A percentile compares a stretch with the other conserved stretches of the same genome.
Evolutionary conservation across 2,329 filamentous ascomycete species (phyloP).

Genomic region (Xylaria sp.): DNA sequence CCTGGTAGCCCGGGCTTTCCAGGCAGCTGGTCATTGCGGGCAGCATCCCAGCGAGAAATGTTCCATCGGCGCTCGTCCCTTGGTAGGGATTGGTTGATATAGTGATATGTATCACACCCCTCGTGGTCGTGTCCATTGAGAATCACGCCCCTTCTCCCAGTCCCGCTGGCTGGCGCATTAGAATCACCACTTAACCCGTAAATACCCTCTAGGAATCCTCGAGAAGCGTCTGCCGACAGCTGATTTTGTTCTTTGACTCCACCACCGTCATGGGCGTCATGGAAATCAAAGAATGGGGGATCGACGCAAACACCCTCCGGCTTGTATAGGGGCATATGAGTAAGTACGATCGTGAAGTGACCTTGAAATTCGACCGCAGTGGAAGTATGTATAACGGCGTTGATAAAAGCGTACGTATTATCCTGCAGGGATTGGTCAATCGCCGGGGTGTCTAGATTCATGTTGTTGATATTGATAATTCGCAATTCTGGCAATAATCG

Average conservation of each 20-base stretch:
- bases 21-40: conserved; percentile 55
- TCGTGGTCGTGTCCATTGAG: conserved; percentile 96
- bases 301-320: conserved; percentile 84
- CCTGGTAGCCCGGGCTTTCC: conserved; percentile 64
- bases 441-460: conserved; percentile 92
- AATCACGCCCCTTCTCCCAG: conserved; percentile 79
- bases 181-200: conserved; percentile 78
- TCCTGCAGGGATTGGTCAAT: conserved; percentile 74
- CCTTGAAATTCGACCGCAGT: conserved; percentile 69
- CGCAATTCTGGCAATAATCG: conserved; percentile 75
- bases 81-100: conserved; percentile 70
- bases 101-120: conserved; percentile 92
- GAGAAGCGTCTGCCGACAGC: conserved; percentile 77
- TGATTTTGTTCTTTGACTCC: conserved; percentile 93
- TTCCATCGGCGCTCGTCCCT: conserved; percentile 62
- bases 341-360: conserved; percentile 85
- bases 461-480: conserved; percentile 87
- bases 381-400: conserved; percentile 72
- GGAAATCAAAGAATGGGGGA: conserved; percentile 83
- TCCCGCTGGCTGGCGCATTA: conserved; percentile 68
- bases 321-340: conserved; percentile 93
- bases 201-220: conserved; percentile 83
- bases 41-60: conserved; percentile 60
- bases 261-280: conserved; percentile 74
- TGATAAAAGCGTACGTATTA: conserved; percentile 81